Base-by-base conservation (phyloP, 768 basidiomycete species). In the Gloeophyllum trabeum region DNA sequence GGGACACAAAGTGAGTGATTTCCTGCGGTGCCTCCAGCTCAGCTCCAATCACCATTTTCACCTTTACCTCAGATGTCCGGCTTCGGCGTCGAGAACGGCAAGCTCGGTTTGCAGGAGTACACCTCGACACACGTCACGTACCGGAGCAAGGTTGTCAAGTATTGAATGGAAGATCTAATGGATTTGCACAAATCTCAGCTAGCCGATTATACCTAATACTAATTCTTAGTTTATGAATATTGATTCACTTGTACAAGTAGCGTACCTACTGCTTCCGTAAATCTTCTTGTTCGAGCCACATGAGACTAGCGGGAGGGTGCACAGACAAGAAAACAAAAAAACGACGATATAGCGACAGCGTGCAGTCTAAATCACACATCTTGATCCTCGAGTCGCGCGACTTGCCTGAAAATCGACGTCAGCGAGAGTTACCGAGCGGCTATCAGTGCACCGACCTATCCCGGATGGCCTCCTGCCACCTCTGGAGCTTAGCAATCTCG, bases 381-480 rank as follows among this genome's bases (percentile, higher is more conserved):
- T 22, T 63, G 45, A 14, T 60, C 58, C 44, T 68, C 69, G 24
- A 70, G 55, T 26, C 66, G 51, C 1, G 56, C 45, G 34, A 70
- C 60, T 58, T 72, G 70, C 42, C 70, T 71, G 39, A 5, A 14
- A 6, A 21, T 7, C 4, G 10, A 20, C 20, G 22, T 43, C 25
- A 18, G 35, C 3, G 24, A 16, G 21, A 10, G 16, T 14, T 16
- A 10, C 6, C 4, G 25, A 22, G 21, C 22, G 21, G 22, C 1
- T 5, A 13, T 10, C 14, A 41, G 30, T 13, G 18, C 25, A n/a
- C 78, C 45, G 46, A 84, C 90, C 75, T 73, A 61, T 98, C 93
- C 42, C 94, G 65, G 26, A 84, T 75, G 3, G 89, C 93, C 62
- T 91, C 89, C 61, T 98, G 90, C 96, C 96, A 99, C 53, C 93